A percentile compares a stretch with the other conserved stretches of the same genome.
phyloP scores from a whole-genome alignment of 2,329 filamentous ascomycete species.

The Sporothrix mexicana region DNA sequence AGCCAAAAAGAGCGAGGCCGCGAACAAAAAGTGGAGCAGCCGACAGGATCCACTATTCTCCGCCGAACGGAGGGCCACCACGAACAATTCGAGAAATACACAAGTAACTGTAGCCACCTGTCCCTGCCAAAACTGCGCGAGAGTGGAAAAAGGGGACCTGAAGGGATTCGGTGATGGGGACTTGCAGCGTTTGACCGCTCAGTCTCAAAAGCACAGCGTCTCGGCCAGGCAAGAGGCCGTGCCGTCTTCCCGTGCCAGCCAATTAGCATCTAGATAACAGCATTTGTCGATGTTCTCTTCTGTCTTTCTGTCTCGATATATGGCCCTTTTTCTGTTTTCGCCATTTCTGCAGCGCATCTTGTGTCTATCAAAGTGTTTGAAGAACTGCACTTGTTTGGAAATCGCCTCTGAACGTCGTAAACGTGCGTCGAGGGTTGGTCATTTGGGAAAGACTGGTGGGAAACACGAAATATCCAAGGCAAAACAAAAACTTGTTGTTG shows the following conservation, averaged over 20 bases:
- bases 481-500: not conserved
- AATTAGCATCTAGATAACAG: slow-evolving; percentile 14
- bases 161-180: not conserved
- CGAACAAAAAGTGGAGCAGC: slow-evolving; percentile 28
- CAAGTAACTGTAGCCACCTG: not conserved
- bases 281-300: not conserved
- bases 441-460: not conserved
- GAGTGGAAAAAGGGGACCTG: slow-evolving; percentile 16
- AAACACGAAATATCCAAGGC: not conserved
- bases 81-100: not conserved
- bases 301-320: not conserved
- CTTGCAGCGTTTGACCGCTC: not conserved
- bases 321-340: not conserved
- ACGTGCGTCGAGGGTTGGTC: not conserved
- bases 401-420: not conserved
- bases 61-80: slow-evolving; percentile 15
- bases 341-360: slow-evolving; percentile 6
- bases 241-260: slow-evolving; percentile 30
- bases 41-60: slow-evolving; percentile 4
- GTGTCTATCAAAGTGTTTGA: not conserved
- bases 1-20: slow-evolving; percentile 32
- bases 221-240: slow-evolving; percentile 16
- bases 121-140: not conserved
- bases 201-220: not conserved
- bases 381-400: not conserved